These are phyloP conservation scores for Heritiera fomes DNA, from an alignment of 345 rosid genomes.

Conservation along the genomic window DNA sequence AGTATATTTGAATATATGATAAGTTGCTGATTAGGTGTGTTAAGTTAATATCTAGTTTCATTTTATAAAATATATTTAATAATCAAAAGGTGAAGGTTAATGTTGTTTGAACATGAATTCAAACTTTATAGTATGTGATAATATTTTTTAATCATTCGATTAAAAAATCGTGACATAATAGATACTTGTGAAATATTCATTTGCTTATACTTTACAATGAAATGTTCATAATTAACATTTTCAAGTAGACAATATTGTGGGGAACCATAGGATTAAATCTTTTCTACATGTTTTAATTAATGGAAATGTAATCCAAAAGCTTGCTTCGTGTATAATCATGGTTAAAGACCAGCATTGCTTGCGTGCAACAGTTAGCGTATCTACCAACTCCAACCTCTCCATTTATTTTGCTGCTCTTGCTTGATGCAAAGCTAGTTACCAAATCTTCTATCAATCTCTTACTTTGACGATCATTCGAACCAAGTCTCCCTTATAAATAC, in stretches of 20 bases:
- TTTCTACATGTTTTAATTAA: neutral
- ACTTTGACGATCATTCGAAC: conserved; percentile 18
- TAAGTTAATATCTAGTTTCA: neutral
- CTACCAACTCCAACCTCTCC: conserved; percentile 39
- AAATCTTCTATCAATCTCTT: conserved; percentile 32
- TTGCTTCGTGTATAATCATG: too few species aligned
- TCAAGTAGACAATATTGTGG: neutral
- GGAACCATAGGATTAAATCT: neutral
- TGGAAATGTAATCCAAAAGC: neutral
- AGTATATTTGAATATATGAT: neutral
- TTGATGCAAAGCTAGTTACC: conserved; percentile 20
- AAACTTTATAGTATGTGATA: too few species aligned
- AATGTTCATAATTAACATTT: neutral
- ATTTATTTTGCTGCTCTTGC: neutral
- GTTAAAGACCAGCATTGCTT: neutral
- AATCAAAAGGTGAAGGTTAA: too few species aligned
- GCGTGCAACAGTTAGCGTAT: conserved; percentile 17
- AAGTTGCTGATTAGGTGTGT: neutral
- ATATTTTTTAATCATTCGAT: too few species aligned
- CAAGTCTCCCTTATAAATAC: conserved; percentile 38
- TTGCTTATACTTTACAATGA: neutral
- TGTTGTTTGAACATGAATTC: too few species aligned
- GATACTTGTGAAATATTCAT: neutral
- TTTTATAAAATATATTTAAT: too few species aligned
- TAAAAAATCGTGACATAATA: too few species aligned